A percentile compares a stretch with the other conserved stretches of the same genome.
Evolutionary conservation across 73 alveolate species (phyloP).

Genomic region (Urostyla sp.): DNA sequence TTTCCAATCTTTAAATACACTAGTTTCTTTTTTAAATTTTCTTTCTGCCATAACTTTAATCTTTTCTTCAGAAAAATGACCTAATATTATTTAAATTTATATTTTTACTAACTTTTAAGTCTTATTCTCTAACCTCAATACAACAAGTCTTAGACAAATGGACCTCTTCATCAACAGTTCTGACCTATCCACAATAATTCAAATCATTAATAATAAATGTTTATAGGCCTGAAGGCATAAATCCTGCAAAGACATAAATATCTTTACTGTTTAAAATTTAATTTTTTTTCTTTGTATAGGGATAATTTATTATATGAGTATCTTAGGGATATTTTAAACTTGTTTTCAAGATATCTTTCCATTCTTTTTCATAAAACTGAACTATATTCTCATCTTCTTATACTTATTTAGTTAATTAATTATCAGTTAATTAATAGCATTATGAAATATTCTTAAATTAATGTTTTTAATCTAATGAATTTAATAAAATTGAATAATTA

Average conservation of each 20-base stretch:
- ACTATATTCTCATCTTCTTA: no score
- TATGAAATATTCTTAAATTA: no score
- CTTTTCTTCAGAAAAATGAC: neutral
- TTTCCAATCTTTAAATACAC: slow-evolving; percentile 69
- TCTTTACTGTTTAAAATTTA: neutral
- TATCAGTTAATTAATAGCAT: no score
- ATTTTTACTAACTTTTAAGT: neutral
- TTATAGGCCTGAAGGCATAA: no score
- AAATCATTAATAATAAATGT: no score
- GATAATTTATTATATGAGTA: neutral
- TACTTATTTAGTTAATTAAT: no score
- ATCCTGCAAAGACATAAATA: slow-evolving; percentile 25
- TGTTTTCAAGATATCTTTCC: slow-evolving; percentile 2
- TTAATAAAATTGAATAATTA: no score
- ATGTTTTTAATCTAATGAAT: no score
- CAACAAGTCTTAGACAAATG: no score
- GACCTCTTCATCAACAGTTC: no score
- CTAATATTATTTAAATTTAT: neutral
- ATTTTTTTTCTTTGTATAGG: neutral
- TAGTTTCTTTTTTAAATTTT: slow-evolving; percentile 5
- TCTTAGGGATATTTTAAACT: neutral
- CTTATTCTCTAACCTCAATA: no score
- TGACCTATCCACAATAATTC: no score
- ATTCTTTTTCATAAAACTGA: slow-evolving; percentile 10
- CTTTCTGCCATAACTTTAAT: slow-evolving; percentile 1